These are phyloP conservation scores for Endoconidiophora polonica DNA, from an alignment of 2,329 filamentous ascomycete species.

Conservation along the genomic window DNA sequence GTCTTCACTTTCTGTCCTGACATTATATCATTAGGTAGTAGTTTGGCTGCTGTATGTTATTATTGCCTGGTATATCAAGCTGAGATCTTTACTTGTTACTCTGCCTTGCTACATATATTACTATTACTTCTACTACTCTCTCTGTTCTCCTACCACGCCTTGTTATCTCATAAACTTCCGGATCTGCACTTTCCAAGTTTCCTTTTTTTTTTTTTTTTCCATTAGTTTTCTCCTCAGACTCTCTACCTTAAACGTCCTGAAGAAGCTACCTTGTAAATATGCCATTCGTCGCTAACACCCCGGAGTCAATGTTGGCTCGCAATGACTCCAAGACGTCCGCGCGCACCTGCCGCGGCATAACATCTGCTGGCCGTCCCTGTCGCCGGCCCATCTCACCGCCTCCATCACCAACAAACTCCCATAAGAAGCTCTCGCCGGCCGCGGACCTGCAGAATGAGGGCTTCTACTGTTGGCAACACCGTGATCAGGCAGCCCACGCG, in stretches of 20 bases:
- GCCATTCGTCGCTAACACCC: constrained; percentile 25
- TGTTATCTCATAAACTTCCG: not conserved
- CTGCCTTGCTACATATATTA: no score
- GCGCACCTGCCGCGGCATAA: constrained; percentile 79
- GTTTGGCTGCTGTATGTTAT: no score
- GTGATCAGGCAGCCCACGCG: constrained; percentile 52
- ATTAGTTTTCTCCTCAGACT: not conserved
- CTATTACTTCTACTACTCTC: no score
- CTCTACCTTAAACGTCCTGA: not conserved
- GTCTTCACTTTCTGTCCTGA: no score
- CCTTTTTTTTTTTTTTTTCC: not conserved
- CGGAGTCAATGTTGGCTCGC: constrained; percentile 26
- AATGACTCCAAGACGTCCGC: constrained; percentile 72
- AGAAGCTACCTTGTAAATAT: constrained; percentile 16
- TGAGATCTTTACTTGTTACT: no score
- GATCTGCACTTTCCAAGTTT: not conserved
- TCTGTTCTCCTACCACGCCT: not conserved
- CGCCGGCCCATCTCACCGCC: constrained; percentile 42
- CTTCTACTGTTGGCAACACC: constrained; percentile 93
- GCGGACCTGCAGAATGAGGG: constrained; percentile 30
- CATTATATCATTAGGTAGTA: no score
- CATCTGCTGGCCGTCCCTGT: constrained; percentile 66
- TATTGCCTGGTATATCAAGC: no score
- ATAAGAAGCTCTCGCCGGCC: constrained; percentile 6
- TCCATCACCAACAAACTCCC: constrained; percentile 15